Evolutionary conservation across 768 basidiomycete genomes (phyloP).

Genomic region (Albatrellus ellisii): DNA sequence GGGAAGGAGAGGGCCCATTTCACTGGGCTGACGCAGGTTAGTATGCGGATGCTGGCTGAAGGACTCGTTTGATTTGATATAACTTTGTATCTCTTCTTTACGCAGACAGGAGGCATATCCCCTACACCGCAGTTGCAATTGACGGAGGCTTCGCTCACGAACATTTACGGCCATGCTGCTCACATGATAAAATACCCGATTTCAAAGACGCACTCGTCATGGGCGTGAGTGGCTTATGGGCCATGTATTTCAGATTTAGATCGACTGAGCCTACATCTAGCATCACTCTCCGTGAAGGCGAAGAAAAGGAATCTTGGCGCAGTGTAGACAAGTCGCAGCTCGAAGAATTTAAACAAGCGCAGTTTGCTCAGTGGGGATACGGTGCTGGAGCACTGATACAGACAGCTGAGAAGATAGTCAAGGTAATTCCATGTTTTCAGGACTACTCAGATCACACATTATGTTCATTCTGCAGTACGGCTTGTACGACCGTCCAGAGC

Average conservation of each 20-base stretch:
- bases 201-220: conserved; percentile 19
- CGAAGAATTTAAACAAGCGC: conserved; percentile 15
- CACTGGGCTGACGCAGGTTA: conserved; percentile 27
- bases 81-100: not conserved
- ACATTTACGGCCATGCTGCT: conserved; percentile 24
- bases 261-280: conserved; percentile 11
- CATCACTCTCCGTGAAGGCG: conserved; percentile 24
- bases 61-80: too few species aligned
- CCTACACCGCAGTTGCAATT: conserved; percentile 13
- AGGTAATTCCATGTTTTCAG: conserved; percentile 13
- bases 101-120: conserved; percentile 25
- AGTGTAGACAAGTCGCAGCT: conserved; percentile 20
- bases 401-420: conserved; percentile 17
- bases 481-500: conserved; percentile 29
- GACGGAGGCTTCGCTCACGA: conserved; percentile 17
- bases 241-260: not conserved
- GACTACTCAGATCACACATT: too few species aligned
- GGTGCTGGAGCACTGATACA: conserved; percentile 17
- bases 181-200: conserved; percentile 27
- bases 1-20: conserved; percentile 24
- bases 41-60: conserved; percentile 2
- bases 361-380: conserved; percentile 16
- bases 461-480: conserved; percentile 27
- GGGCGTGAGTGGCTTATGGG: conserved; percentile 22
- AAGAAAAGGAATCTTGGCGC: conserved; percentile 30